Conservation (phyloP, 2,329 filamentous ascomycete genomes). For the Paracorniculantispora psalliotae region DNA sequence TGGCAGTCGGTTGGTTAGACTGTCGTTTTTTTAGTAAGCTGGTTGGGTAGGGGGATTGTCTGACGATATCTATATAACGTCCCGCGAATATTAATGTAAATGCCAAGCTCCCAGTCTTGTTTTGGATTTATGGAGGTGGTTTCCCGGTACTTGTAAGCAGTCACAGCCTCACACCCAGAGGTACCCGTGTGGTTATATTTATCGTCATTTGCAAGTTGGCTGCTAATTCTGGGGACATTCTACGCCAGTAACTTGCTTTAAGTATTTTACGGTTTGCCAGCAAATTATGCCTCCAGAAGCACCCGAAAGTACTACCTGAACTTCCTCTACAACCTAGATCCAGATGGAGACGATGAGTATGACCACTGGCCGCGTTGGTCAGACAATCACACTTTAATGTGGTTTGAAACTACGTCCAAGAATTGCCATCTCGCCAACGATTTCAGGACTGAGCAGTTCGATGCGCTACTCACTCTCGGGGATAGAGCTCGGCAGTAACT, state of each 20-base stretch:
- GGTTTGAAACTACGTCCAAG: conserved; percentile 34
- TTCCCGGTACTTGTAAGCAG: conserved; percentile 50
- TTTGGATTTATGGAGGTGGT: conserved; percentile 54
- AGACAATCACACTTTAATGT: conserved; percentile 43
- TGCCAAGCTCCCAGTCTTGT: conserved; percentile 49
- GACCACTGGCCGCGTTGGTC: conserved; percentile 34
- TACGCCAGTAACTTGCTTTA: conserved; percentile 67
- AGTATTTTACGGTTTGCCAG: conserved; percentile 60
- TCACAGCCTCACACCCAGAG: conserved; percentile 42
- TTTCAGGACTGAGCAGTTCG: conserved; percentile 26
- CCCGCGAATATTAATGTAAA: conserved; percentile 37
- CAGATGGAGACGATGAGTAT: conserved; percentile 50
- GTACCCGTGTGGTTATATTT: conserved; percentile 73
- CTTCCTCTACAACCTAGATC: conserved; percentile 66
- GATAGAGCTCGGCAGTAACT: too few relatives aligned
- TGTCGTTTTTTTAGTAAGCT: conserved; percentile 40
- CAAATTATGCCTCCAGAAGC: conserved; percentile 55
- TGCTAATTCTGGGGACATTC: conserved; percentile 69
- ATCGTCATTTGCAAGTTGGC: conserved; percentile 64
- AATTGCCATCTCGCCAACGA: conserved; percentile 32
- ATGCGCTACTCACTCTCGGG: neutral
- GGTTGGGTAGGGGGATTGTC: conserved; percentile 46
- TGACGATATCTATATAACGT: conserved; percentile 43
- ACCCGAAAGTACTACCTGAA: conserved; percentile 67
- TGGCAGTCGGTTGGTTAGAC: conserved; percentile 35